Base-by-base conservation (phyloP, 306 rosid species). In the Trichosanthes truncata region DNA sequence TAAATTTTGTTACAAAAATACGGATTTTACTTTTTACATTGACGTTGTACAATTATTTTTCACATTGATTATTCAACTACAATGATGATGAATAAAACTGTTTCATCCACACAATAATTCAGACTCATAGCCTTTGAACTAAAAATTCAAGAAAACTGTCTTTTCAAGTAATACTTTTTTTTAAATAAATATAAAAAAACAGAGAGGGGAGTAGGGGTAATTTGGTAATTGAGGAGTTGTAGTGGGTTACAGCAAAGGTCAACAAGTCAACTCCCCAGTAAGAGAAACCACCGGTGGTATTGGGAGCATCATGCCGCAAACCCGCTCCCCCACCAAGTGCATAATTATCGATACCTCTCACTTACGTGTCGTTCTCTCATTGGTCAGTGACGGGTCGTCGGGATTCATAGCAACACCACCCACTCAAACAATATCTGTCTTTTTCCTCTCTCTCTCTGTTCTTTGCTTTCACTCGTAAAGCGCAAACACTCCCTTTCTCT, bases 361-460 rank as follows among this genome's bases (percentile, higher is more conserved):
- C 72, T 35, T 57, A 91, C 97, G 98, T 95, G 98, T 86, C 90
- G 5, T 0, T 0, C 5, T 11, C 5, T 55, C 13, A 89, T 90
- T 91, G 65, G 96, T 1, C 6, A 35, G 20, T 81, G 62, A 7
- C 53, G 7, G 68, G 81, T 88, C 97, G 89, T 89, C 90, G 96
- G 98, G 97, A 95, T 95, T 91, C 97, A 90, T 89, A 88, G 86
- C 89, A 82, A 83, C 88, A 59, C 88, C 81, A 31, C 69, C 93
- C 97, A 91, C 91, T 92, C 72, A 78, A 92, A 84, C 91, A 78
- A 83, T 74, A 65, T 83, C 63, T 81, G 84, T 90, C 90, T 53
- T 87, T 90, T 91, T 78, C 81, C 46, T 33, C 63, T 21, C 66
- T 46, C 51, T 74, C 83, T 91, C 81, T 78, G 48, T 18, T 51